phyloP scores from a whole-genome alignment of 176 grass and related monocot genomes.

The Carex littledalei region DNA sequence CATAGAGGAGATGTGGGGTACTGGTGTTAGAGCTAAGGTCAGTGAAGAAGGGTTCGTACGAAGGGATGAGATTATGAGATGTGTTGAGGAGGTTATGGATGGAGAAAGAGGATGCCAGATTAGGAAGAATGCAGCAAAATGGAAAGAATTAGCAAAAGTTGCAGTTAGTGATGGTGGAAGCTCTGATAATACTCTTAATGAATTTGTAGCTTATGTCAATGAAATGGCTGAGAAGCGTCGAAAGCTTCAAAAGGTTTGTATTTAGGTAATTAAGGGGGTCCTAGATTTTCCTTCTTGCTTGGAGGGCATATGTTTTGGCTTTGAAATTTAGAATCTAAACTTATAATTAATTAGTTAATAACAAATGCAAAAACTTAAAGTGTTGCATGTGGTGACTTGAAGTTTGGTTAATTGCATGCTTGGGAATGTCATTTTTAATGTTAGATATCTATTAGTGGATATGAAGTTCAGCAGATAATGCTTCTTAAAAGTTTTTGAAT shows the following conservation, averaged over 20 bases:
- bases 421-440: not conserved
- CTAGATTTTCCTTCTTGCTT: not conserved
- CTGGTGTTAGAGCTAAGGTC: slow-evolving; percentile 10
- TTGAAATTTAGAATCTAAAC: not conserved
- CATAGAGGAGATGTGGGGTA: slow-evolving; percentile 34
- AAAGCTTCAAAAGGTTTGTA: not conserved
- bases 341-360: not conserved
- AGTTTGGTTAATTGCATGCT: not conserved
- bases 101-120: slow-evolving; percentile 21
- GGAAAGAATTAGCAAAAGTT: slow-evolving; percentile 18
- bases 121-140: slow-evolving; percentile 25
- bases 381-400: not conserved
- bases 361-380: not conserved
- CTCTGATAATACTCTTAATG: slow-evolving; percentile 27
- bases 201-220: slow-evolving; percentile 30
- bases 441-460: not conserved
- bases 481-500: not conserved
- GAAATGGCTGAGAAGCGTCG: not conserved
- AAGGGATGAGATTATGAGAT: slow-evolving; percentile 33
- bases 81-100: slow-evolving; percentile 44
- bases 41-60: not conserved
- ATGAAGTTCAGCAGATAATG: not conserved
- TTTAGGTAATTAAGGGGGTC: not conserved
- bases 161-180: slow-evolving; percentile 27
- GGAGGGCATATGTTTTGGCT: not conserved